Conservation (phyloP, 352 stramenopile genomes). For the Phytopythium delawarense region DNA sequence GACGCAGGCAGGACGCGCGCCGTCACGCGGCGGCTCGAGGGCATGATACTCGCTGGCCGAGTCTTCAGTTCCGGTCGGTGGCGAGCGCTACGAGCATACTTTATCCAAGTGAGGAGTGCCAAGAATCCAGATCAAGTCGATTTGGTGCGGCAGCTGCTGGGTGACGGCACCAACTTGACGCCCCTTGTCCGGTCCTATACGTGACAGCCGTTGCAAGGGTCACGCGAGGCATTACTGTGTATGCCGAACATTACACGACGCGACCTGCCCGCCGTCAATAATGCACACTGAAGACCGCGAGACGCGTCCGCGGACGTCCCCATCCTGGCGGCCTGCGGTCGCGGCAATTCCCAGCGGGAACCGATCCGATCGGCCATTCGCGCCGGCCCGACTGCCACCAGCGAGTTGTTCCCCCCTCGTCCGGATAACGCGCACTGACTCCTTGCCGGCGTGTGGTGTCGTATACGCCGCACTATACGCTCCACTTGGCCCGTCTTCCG, state of each 20-base stretch:
- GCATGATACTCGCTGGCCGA: not conserved
- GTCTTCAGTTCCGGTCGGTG: not conserved
- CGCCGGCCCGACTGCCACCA: not conserved
- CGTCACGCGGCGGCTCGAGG: not conserved
- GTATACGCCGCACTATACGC: not conserved
- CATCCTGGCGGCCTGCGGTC: too few relatives aligned
- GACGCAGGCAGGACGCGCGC: not conserved
- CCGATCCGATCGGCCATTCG: not conserved
- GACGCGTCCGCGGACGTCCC: too few relatives aligned
- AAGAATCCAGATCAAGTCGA: slow-evolving; percentile 9
- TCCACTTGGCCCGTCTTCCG: too few relatives aligned
- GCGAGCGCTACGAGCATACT: not conserved
- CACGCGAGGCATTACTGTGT: not conserved
- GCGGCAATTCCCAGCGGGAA: not conserved
- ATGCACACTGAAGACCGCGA: not conserved
- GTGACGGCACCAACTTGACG: not conserved
- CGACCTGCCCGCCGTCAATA: not conserved
- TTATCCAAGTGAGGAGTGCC: not conserved
- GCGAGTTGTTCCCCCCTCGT: not conserved
- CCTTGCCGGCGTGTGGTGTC: not conserved
- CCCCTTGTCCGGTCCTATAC: not conserved
- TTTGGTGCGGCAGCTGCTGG: not conserved
- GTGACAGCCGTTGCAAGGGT: not conserved
- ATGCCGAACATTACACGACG: not conserved
- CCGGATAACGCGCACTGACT: slow-evolving; percentile 7